Conservation (phyloP, 2,329 filamentous ascomycete species). For the Colletotrichum phormii region DNA sequence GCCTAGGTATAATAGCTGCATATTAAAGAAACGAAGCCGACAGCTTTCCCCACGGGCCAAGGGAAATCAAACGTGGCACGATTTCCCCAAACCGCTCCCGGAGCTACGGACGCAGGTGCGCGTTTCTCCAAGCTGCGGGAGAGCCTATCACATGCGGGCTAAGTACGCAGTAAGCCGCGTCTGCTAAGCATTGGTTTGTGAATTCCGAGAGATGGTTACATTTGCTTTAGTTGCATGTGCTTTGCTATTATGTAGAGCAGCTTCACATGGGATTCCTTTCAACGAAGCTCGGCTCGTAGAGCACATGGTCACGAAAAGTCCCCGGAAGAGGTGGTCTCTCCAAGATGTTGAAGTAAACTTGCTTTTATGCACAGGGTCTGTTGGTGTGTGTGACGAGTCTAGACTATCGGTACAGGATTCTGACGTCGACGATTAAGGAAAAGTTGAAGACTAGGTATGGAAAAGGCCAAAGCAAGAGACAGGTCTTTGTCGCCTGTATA, state of each 20-base stretch:
- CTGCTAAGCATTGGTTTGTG: conserved; percentile 13
- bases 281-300: neutral
- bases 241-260: neutral
- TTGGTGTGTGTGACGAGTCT: neutral
- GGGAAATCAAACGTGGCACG: neutral
- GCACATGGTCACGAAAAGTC: neutral
- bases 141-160: conserved; percentile 26
- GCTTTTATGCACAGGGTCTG: conserved; percentile 1
- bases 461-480: neutral
- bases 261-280: neutral
- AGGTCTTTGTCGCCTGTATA: neutral
- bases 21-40: neutral
- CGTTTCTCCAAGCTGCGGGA: neutral
- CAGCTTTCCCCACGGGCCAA: neutral
- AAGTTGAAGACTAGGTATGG: neutral
- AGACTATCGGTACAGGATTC: conserved; percentile 8
- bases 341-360: neutral
- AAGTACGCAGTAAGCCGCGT: neutral
- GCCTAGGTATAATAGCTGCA: too few species aligned
- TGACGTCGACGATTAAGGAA: neutral
- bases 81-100: conserved; percentile 15
- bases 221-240: neutral
- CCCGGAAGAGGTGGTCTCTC: neutral
- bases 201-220: conserved; percentile 3
- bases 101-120: conserved; percentile 28